phyloP scores from a whole-genome alignment of 2,329 filamentous ascomycete genomes.

The Ilyonectria robusta region DNA sequence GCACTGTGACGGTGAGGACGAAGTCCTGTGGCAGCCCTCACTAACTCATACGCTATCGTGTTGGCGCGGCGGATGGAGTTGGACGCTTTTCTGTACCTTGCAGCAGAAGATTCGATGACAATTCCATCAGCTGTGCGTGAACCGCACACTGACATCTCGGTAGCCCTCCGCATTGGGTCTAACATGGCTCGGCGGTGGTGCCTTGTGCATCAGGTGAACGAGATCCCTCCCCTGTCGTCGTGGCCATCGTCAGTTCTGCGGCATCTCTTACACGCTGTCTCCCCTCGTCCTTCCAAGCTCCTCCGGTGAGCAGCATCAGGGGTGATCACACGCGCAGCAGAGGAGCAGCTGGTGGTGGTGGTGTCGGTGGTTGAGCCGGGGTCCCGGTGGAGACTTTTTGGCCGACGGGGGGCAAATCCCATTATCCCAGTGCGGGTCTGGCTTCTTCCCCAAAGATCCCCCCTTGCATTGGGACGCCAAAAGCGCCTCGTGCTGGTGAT shows the following conservation, averaged over 20 bases:
- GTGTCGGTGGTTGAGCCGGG: neutral
- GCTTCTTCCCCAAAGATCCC: neutral
- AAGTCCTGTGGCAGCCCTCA: neutral
- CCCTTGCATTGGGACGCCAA: neutral
- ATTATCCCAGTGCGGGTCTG: conserved; percentile 1
- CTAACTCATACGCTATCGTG: neutral
- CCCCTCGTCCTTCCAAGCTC: neutral
- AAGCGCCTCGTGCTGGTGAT: neutral
- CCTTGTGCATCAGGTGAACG: conserved; percentile 11
- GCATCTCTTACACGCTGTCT: neutral
- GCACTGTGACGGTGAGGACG: neutral
- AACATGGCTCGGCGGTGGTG: conserved; percentile 4
- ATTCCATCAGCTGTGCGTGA: neutral
- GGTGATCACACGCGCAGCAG: conserved; percentile 11
- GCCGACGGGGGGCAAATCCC: neutral
- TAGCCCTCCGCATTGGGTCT: neutral
- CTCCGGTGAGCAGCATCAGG: conserved; percentile 7
- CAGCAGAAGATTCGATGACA: conserved; percentile 3
- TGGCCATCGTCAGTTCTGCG: neutral
- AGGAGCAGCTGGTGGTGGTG: neutral
- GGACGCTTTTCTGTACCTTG: neutral
- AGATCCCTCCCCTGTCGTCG: neutral
- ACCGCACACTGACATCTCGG: neutral
- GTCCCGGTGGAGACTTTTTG: neutral
- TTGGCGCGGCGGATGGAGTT: neutral